phyloP scores from a whole-genome alignment of 257 asterid species.

The Scutellaria baicalensis region DNA sequence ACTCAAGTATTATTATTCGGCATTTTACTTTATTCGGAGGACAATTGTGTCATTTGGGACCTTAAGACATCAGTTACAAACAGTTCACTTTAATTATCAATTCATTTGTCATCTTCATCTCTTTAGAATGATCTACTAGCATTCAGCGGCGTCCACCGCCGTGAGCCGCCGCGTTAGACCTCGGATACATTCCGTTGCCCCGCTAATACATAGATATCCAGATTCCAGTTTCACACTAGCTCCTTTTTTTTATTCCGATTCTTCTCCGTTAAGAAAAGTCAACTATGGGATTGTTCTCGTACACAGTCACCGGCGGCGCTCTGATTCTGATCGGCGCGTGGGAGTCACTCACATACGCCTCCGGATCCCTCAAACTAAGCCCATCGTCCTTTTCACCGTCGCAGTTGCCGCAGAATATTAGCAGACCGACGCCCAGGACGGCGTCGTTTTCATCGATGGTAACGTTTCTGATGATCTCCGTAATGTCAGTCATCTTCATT shows the following conservation, averaged over 20 bases:
- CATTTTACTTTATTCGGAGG: background rate
- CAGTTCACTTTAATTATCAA: background rate
- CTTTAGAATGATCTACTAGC: background rate
- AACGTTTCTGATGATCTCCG: slow-evolving; percentile 46
- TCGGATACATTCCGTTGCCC: background rate
- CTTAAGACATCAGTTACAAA: background rate
- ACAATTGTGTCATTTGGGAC: background rate
- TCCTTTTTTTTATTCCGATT: background rate
- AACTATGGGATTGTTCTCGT: slow-evolving; percentile 68
- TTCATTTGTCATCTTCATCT: background rate
- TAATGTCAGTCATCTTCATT: slow-evolving; percentile 47
- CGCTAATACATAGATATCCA: background rate
- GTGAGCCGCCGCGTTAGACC: background rate
- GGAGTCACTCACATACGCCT: slow-evolving; percentile 48
- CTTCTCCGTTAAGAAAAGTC: background rate
- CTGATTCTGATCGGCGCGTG: slow-evolving; percentile 65
- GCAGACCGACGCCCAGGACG: slow-evolving; percentile 8
- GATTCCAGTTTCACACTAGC: background rate
- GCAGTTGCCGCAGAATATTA: slow-evolving; percentile 13
- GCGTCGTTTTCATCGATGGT: slow-evolving; percentile 34
- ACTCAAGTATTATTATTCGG: no score
- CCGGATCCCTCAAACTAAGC: slow-evolving; percentile 15
- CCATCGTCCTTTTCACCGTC: slow-evolving; percentile 19
- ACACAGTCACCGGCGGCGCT: slow-evolving; percentile 68
- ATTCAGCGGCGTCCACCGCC: background rate